Evolutionary conservation across 2,329 filamentous ascomycete genomes (phyloP), one percentile per base, ranked within the genome.

Genomic region (Trichothecium roseum): DNA sequence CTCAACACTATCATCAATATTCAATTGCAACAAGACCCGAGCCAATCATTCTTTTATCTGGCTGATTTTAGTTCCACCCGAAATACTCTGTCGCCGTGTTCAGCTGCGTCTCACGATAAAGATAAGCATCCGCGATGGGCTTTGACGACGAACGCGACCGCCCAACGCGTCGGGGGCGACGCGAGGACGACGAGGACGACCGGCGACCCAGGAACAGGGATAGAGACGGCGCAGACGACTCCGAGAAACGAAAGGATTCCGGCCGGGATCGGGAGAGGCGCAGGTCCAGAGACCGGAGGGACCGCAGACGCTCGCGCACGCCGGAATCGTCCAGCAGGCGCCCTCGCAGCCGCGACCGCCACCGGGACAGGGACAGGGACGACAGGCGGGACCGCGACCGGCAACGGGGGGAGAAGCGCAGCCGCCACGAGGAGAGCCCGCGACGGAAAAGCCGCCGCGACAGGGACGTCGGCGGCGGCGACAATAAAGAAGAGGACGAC

Each of bases 231-330:
- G 40, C 41, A 39, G 45, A 45, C 34, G 47, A 47, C 18, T 20
- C 14, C 18, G 35, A 37, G 13, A 24, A 10, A 10, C 20, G 20
- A 10, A 4, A 9, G 9, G 47, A 49, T 27, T 43, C 40, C 12
- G 41, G 45, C 32, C 45, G 43, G 35, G 45, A 42, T 31, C 37
- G 32, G 39, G 46, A 52, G 31, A 49, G 56, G 30, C 46, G 42
- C 8, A 42, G 46, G 38, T 52, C 49, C 30, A 51, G 49, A 43
- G 49, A 54, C 34, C 36, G 42, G 36, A 45, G 43, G 27, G 51
- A 56, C 16, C 46, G 52, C 34, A 46, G 52, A 37, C 50, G 56
- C 8, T 58, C 57, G 5, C 43, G 50, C 17, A 55, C 51, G 3
- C 56, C 54, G 22, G 53, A 55, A 18, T 41, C 44, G 8, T 44